phyloP scores from a whole-genome alignment of 2,329 filamentous ascomycete genomes.

The Cytospora mali region DNA sequence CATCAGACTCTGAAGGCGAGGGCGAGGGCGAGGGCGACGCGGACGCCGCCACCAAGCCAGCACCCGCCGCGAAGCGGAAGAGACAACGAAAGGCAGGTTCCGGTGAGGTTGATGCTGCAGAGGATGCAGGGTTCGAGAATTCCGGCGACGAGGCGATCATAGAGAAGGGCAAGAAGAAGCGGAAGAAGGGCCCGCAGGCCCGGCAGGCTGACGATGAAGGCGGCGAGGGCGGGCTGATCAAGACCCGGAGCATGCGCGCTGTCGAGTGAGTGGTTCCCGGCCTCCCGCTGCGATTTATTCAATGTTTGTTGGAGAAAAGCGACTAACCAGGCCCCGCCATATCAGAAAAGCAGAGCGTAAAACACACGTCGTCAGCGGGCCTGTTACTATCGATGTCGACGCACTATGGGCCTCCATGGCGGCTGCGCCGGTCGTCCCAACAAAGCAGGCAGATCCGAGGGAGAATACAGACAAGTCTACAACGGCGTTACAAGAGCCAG shows the following conservation, averaged over 20 bases:
- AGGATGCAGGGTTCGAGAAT: constrained; percentile 61
- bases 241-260: constrained; percentile 71
- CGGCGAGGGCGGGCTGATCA: constrained; percentile 66
- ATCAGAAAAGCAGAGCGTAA: constrained; percentile 61
- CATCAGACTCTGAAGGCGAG: constrained; percentile 54
- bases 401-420: constrained; percentile 71
- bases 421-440: constrained; percentile 43
- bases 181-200: constrained; percentile 45
- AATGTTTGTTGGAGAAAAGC: background rate
- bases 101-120: constrained; percentile 38
- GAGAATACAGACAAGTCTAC: constrained; percentile 23
- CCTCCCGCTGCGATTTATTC: background rate
- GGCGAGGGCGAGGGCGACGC: constrained; percentile 39
- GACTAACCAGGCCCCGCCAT: constrained; percentile 15
- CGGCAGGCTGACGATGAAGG: constrained; percentile 45
- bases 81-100: constrained; percentile 29
- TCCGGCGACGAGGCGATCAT: constrained; percentile 76
- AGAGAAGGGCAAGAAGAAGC: constrained; percentile 59
- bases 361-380: constrained; percentile 53
- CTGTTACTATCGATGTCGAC: constrained; percentile 72
- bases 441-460: constrained; percentile 19
- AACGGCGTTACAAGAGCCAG: constrained; percentile 19
- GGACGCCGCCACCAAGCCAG: constrained; percentile 31
- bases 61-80: constrained; percentile 39
- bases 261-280: constrained; percentile 53